Evolutionary conservation across 164 flowering plant species (phyloP).

Genomic region (Malania oleifera): DNA sequence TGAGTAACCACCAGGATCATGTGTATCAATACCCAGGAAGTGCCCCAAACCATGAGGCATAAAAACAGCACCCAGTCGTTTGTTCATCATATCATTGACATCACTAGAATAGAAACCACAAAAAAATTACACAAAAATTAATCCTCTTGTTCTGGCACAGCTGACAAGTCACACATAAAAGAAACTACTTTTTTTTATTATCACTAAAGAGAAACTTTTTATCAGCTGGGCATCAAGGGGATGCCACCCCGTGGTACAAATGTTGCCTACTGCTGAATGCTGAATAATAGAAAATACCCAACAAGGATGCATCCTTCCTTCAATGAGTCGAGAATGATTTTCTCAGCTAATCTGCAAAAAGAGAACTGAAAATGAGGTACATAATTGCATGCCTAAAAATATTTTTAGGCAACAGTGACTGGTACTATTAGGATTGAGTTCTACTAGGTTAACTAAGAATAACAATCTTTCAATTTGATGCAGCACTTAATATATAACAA

Average conservation of each 20-base stretch:
- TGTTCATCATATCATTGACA: conserved; percentile 76
- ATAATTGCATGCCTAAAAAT: background rate
- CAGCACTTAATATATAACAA: no score
- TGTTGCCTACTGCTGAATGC: no score
- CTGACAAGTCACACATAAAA: background rate
- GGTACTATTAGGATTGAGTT: background rate
- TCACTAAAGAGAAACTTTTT: no score
- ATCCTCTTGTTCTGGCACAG: background rate
- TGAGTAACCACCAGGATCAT: conserved; percentile 92
- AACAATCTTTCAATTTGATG: background rate
- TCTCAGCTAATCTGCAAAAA: conserved; percentile 76
- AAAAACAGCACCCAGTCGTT: conserved; percentile 82
- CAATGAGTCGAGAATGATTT: conserved; percentile 57
- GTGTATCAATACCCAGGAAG: conserved; percentile 88
- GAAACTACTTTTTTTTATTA: background rate
- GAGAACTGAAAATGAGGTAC: background rate
- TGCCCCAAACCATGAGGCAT: conserved; percentile 99
- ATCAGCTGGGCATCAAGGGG: no score
- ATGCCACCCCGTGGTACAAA: no score
- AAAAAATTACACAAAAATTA: background rate
- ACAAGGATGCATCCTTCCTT: conserved; percentile 45
- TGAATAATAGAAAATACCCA: conserved; percentile 55
- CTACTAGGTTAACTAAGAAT: background rate
- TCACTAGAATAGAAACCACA: conserved; percentile 39
- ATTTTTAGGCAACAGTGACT: background rate